These are phyloP conservation scores for Wallacemonas rigidus DNA, from an alignment of 208 protist genomes.

Conservation along the genomic window DNA sequence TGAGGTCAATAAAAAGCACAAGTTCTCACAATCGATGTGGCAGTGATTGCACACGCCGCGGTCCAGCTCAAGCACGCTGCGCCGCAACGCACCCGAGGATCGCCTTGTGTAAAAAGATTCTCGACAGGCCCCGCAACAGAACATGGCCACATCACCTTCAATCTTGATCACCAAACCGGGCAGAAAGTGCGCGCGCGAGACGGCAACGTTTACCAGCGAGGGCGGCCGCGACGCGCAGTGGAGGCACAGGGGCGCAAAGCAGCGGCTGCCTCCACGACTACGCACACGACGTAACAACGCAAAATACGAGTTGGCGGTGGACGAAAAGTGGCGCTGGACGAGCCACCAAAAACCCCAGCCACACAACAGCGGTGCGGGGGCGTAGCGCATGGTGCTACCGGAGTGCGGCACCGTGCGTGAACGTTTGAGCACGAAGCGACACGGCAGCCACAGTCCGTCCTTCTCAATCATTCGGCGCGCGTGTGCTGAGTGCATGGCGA, in stretches of 20 bases:
- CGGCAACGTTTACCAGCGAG: slow-evolving; percentile 18
- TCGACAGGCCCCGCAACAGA: slow-evolving; percentile 72
- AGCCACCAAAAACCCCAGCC: slow-evolving; percentile 71
- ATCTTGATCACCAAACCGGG: slow-evolving; percentile 45
- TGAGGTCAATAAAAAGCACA: slow-evolving; percentile 35
- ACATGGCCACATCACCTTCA: slow-evolving; percentile 57
- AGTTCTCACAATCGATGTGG: slow-evolving; percentile 66
- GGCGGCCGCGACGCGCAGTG: slow-evolving; percentile 23
- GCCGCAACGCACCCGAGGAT: slow-evolving; percentile 56
- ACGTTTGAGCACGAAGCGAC: slow-evolving; percentile 20
- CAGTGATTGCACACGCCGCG: slow-evolving; percentile 65
- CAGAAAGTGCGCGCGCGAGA: neutral
- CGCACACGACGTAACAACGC: slow-evolving; percentile 11
- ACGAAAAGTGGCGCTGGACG: slow-evolving; percentile 34
- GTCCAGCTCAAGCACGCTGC: slow-evolving; percentile 54
- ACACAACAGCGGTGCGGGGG: neutral
- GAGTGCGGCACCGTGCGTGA: neutral
- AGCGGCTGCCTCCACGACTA: neutral
- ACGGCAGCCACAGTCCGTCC: slow-evolving; percentile 32
- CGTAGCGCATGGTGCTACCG: slow-evolving; percentile 27
- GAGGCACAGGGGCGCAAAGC: slow-evolving; percentile 32
- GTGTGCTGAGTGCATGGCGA: slow-evolving; percentile 31
- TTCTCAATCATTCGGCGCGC: slow-evolving; percentile 31
- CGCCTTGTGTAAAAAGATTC: slow-evolving; percentile 61
- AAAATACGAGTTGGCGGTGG: slow-evolving; percentile 38